phyloP scores from a whole-genome alignment of 192 early-diverging fungal species.

The Umbelopsis isabellina region DNA sequence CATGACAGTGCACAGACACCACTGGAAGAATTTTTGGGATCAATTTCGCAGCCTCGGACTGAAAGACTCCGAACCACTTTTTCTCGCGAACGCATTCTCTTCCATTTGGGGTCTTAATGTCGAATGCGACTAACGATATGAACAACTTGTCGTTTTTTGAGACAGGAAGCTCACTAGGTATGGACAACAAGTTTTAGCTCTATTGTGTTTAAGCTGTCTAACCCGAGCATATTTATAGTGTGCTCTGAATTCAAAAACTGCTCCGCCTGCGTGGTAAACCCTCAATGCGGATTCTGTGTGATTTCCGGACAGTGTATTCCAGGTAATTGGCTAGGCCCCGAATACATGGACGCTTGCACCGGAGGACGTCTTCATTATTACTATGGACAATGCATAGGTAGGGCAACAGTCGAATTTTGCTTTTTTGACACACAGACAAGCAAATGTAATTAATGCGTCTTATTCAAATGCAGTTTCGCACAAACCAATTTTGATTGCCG shows the following conservation, averaged over 20 bases:
- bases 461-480: background rate
- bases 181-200: background rate
- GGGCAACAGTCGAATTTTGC: background rate
- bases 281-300: slow-evolving; percentile 19
- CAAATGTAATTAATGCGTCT: too few relatives aligned
- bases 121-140: background rate
- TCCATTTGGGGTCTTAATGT: background rate
- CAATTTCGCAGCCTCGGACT: too few relatives aligned
- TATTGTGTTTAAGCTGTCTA: too few relatives aligned
- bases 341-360: background rate
- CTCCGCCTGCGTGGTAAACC: slow-evolving; percentile 3
- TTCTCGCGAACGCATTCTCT: background rate
- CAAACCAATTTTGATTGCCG: slow-evolving; percentile 15
- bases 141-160: background rate
- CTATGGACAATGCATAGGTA: slow-evolving; percentile 26
- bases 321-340: slow-evolving; percentile 24
- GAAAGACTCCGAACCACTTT: background rate
- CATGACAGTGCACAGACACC: too few relatives aligned
- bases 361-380: slow-evolving; percentile 17
- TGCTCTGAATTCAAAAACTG: slow-evolving; percentile 23
- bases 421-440: background rate
- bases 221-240: background rate
- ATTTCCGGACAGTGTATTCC: slow-evolving; percentile 7
- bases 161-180: background rate
- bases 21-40: too few relatives aligned